These are phyloP conservation scores for Salix purpurea DNA, from an alignment of 345 rosid genomes.

Conservation along the genomic window DNA sequence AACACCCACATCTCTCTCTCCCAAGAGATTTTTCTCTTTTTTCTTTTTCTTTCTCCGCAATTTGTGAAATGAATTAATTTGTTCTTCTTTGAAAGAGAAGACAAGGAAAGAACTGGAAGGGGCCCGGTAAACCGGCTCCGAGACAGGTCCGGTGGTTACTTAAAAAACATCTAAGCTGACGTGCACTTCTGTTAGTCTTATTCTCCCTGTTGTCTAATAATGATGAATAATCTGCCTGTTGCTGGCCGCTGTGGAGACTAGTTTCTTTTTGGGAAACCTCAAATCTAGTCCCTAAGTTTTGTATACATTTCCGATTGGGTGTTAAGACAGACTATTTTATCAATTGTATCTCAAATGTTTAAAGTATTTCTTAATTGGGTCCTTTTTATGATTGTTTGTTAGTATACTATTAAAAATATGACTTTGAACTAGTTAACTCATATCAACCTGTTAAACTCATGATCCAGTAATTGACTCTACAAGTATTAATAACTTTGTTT, in stretches of 20 bases:
- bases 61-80: too few relatives aligned
- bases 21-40: neutral
- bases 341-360: neutral
- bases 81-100: neutral
- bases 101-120: neutral
- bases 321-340: neutral
- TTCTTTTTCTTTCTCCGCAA: neutral
- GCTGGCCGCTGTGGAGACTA: neutral
- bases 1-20: constrained; percentile 74
- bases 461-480: too few relatives aligned
- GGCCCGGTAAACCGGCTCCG: constrained; percentile 15
- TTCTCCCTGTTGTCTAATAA: neutral
- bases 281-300: neutral
- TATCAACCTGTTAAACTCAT: too few relatives aligned
- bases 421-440: too few relatives aligned
- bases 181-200: neutral
- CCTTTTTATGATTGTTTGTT: too few relatives aligned
- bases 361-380: neutral
- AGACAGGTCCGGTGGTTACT: constrained; percentile 6
- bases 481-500: too few relatives aligned
- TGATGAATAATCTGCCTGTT: neutral
- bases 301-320: too few relatives aligned
- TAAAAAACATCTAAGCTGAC: neutral
- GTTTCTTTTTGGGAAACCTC: neutral
- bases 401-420: too few relatives aligned